A percentile compares a stretch with the other conserved stretches of the same genome.
Evolutionary conservation across 768 basidiomycete species (phyloP).

Genomic region (Phylloporus scabripes): DNA sequence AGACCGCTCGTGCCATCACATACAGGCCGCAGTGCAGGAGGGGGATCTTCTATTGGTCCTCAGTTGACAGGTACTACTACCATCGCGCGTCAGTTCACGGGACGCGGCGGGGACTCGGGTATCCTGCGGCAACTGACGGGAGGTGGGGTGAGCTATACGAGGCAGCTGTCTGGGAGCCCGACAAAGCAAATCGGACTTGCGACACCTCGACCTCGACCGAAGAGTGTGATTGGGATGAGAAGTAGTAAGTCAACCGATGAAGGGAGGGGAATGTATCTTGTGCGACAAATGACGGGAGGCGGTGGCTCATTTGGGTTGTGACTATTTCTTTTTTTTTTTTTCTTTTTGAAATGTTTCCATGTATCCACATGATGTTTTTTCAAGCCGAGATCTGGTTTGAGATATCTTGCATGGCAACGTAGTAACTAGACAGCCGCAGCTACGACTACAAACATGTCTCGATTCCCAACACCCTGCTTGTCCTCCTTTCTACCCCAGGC

Average conservation of each 20-base stretch:
- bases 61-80: slow-evolving; percentile 70
- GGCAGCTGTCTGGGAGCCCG: slow-evolving; percentile 61
- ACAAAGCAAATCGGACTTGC: slow-evolving; percentile 57
- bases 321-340: too few relatives aligned
- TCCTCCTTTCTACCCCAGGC: not conserved
- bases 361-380: slow-evolving; percentile 13
- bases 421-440: not conserved
- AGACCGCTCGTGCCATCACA: slow-evolving; percentile 43
- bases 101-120: slow-evolving; percentile 38
- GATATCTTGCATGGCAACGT: slow-evolving; percentile 14
- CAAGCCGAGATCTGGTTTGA: slow-evolving; percentile 7
- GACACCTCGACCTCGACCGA: slow-evolving; percentile 55
- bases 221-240: slow-evolving; percentile 72
- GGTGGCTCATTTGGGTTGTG: slow-evolving; percentile 23
- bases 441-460: not conserved
- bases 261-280: slow-evolving; percentile 64
- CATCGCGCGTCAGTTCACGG: slow-evolving; percentile 71
- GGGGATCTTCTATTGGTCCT: slow-evolving; percentile 34
- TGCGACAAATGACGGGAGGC: slow-evolving; percentile 72
- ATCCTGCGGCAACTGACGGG: slow-evolving; percentile 58
- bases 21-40: slow-evolving; percentile 34
- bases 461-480: not conserved
- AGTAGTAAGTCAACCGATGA: slow-evolving; percentile 59
- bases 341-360: slow-evolving; percentile 5
- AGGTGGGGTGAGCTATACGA: slow-evolving; percentile 51